These are phyloP conservation scores for Aspergillus bombycis DNA, from an alignment of 2,329 filamentous ascomycete species.

Conservation along the genomic window DNA sequence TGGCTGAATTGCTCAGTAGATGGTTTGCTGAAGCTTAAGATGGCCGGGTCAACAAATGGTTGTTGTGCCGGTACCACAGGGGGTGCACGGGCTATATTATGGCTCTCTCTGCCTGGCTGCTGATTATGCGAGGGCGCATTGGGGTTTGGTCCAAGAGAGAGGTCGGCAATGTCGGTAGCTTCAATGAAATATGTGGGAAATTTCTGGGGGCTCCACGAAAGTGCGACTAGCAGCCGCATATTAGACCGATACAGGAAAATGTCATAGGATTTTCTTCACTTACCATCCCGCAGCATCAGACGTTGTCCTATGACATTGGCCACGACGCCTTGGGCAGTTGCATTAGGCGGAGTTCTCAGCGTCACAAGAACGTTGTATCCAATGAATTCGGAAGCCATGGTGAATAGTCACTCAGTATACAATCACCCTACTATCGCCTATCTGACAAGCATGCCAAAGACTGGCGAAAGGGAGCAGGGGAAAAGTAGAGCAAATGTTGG, in stretches of 20 bases:
- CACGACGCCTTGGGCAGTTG: conserved; percentile 70
- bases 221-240: conserved; percentile 44
- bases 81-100: conserved; percentile 16
- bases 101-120: conserved; percentile 20
- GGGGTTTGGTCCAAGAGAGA: conserved; percentile 39
- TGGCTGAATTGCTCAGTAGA: conserved; percentile 18
- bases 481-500: conserved; percentile 1
- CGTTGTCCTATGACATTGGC: conserved; percentile 70
- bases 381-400: conserved; percentile 71
- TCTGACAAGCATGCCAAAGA: conserved; percentile 12
- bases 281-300: conserved; percentile 73
- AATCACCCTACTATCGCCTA: not conserved
- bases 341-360: conserved; percentile 66
- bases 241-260: conserved; percentile 39
- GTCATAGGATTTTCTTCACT: conserved; percentile 21
- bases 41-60: conserved; percentile 78
- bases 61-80: conserved; percentile 39
- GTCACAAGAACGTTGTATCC: conserved; percentile 77
- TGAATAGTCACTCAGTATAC: conserved; percentile 20
- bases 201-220: conserved; percentile 55
- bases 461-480: not conserved
- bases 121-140: conserved; percentile 21
- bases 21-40: conserved; percentile 65
- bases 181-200: conserved; percentile 60
- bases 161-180: conserved; percentile 61